These are phyloP conservation scores for Candida glucosophila DNA, from an alignment of 1,139 yeast genomes.

Conservation along the genomic window DNA sequence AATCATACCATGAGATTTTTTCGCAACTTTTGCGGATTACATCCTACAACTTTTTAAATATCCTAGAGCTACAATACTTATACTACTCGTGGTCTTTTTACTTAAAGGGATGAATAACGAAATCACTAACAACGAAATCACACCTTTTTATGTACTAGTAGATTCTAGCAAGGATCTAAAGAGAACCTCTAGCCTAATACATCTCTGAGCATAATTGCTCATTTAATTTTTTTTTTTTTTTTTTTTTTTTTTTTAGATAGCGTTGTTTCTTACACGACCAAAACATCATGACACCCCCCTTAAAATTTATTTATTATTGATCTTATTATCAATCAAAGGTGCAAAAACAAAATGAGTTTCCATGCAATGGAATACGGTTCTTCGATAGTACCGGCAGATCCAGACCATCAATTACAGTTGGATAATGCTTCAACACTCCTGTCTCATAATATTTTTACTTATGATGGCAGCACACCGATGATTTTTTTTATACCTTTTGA, in stretches of 20 bases:
- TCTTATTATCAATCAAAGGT: constrained; percentile 1
- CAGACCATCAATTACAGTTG: constrained; percentile 1
- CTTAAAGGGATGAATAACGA: no score
- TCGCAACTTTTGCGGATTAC: no score
- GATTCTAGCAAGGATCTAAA: no score
- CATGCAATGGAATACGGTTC: constrained; percentile 5
- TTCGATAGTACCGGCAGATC: constrained; percentile 1
- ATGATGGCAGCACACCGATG: constrained; percentile 11
- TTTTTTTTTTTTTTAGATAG: not conserved
- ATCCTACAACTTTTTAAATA: no score
- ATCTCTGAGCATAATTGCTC: no score
- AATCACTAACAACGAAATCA: no score
- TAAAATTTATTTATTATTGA: constrained; percentile 1
- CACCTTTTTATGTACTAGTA: no score
- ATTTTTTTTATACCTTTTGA: constrained; percentile 15
- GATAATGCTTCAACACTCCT: constrained; percentile 4
- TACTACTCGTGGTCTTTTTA: no score
- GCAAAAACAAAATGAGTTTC: constrained; percentile 5
- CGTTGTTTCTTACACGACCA: not conserved
- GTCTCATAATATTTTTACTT: constrained; percentile 3
- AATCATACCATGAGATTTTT: no score
- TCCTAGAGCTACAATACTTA: no score
- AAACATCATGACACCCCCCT: constrained; percentile 5
- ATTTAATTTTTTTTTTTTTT: not conserved
- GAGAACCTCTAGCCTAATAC: no score